phyloP scores from a whole-genome alignment of 2,329 filamentous ascomycete species.

The Colletotrichum falcatum region DNA sequence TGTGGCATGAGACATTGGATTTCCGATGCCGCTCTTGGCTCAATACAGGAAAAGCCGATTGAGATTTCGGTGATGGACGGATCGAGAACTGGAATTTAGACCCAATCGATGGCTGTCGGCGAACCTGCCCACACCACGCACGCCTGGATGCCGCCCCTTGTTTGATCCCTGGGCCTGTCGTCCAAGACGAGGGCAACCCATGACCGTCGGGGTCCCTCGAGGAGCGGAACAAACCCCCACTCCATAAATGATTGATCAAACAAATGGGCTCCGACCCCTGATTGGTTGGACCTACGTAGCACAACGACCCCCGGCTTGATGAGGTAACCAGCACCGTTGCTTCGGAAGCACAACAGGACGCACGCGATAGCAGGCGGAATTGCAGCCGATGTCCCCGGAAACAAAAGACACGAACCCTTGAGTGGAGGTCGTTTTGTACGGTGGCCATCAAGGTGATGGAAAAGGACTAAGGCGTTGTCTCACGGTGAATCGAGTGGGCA shows the following conservation, averaged over 20 bases:
- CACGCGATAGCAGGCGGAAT: constrained; percentile 4
- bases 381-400: constrained; percentile 1
- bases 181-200: background rate
- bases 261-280: background rate
- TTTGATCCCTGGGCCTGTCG: background rate
- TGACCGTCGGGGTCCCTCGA: background rate
- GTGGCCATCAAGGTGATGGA: background rate
- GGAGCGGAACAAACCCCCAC: constrained; percentile 9
- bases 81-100: constrained; percentile 22
- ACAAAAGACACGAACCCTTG: constrained; percentile 2
- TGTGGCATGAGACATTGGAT: constrained; percentile 22
- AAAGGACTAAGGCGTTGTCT: background rate
- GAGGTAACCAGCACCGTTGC: constrained; percentile 5
- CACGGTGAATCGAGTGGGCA: constrained; percentile 1
- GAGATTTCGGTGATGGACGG: constrained; percentile 1
- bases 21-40: constrained; percentile 14
- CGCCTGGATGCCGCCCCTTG: background rate
- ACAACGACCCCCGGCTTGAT: background rate
- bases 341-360: background rate
- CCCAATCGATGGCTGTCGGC: constrained; percentile 13
- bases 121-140: constrained; percentile 3
- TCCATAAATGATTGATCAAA: background rate
- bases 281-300: background rate
- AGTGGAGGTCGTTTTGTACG: constrained; percentile 1
- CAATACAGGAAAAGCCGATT: background rate